These are phyloP conservation scores for Brasenia schreberi DNA, from an alignment of 164 flowering plant genomes.

Conservation along the genomic window DNA sequence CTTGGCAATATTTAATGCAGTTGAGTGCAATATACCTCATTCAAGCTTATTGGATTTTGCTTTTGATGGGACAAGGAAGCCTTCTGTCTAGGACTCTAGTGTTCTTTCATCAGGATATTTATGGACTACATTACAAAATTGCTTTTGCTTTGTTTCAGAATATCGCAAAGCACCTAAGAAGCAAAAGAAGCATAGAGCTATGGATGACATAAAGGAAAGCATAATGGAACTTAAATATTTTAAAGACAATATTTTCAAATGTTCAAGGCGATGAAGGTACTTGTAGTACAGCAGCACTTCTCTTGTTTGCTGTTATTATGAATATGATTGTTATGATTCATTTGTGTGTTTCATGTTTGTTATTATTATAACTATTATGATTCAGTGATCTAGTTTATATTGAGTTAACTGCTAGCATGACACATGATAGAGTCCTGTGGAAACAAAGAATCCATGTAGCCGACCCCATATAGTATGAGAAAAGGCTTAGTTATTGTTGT, in stretches of 20 bases:
- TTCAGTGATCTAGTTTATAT: too few species aligned
- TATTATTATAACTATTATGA: not conserved
- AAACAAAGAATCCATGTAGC: too few species aligned
- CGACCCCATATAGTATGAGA: too few species aligned
- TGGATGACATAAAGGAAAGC: slow-evolving; percentile 2
- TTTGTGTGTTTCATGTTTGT: not conserved
- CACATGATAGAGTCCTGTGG: too few species aligned
- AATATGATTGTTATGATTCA: too few species aligned
- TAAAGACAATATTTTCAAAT: not conserved
- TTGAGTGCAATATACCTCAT: not conserved
- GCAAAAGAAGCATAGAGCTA: not conserved
- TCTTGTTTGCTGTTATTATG: not conserved
- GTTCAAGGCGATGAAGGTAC: not conserved
- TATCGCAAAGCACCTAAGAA: not conserved
- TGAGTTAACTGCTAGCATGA: too few species aligned
- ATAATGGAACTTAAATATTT: not conserved
- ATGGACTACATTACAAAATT: not conserved
- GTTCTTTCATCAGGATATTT: too few species aligned
- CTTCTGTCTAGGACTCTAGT: not conserved
- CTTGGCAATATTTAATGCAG: too few species aligned
- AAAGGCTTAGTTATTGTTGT: too few species aligned
- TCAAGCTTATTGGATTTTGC: not conserved
- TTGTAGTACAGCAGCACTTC: not conserved
- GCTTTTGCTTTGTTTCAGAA: not conserved
- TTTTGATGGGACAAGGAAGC: not conserved